Percentiles rank a stretch among this genome's conserved stretches.
These are phyloP conservation scores for Cyclaneusma minus DNA, from an alignment of 2,329 filamentous ascomycete genomes.

Conservation along the genomic window DNA sequence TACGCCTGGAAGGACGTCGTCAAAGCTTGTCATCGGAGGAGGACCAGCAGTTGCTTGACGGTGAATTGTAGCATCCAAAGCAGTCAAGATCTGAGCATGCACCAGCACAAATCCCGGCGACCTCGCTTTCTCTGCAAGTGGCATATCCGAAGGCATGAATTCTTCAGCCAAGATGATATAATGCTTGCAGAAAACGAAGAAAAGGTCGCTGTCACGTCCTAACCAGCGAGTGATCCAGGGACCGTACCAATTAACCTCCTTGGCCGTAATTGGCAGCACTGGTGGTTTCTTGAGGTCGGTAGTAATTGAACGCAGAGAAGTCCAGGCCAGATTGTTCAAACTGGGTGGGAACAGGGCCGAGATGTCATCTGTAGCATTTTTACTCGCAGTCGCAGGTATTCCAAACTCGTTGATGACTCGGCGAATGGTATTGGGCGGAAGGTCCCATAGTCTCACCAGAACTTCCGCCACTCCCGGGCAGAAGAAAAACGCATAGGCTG, in stretches of 20 bases:
- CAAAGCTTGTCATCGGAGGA: conserved; percentile 45
- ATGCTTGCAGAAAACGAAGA: conserved; percentile 59
- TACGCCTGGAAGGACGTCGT: conserved; percentile 44
- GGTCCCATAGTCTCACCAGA: conserved; percentile 49
- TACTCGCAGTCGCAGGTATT: conserved; percentile 24
- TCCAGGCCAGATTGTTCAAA: conserved; percentile 44
- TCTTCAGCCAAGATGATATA: conserved; percentile 52
- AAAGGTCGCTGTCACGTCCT: conserved; percentile 58
- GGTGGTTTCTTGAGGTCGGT: conserved; percentile 38
- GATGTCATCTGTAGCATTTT: conserved; percentile 16
- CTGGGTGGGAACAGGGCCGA: conserved; percentile 23
- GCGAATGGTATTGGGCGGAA: conserved; percentile 39
- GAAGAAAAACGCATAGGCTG: conserved; percentile 61
- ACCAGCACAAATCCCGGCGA: conserved; percentile 51
- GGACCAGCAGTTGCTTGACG: conserved; percentile 33
- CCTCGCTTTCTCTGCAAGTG: conserved; percentile 38
- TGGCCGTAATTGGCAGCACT: conserved; percentile 37
- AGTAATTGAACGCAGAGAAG: conserved; percentile 37
- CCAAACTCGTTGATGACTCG: conserved; percentile 46
- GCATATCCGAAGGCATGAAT: conserved; percentile 32
- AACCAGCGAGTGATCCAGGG: conserved; percentile 57
- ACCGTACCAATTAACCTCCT: conserved; percentile 51
- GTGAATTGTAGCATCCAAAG: conserved; percentile 53
- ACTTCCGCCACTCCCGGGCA: conserved; percentile 57
- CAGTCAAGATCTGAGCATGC: conserved; percentile 51